Evolutionary conservation across 164 flowering plant species (phyloP), one percentile per base, ranked within the genome.

Genomic region (Santalum album): DNA sequence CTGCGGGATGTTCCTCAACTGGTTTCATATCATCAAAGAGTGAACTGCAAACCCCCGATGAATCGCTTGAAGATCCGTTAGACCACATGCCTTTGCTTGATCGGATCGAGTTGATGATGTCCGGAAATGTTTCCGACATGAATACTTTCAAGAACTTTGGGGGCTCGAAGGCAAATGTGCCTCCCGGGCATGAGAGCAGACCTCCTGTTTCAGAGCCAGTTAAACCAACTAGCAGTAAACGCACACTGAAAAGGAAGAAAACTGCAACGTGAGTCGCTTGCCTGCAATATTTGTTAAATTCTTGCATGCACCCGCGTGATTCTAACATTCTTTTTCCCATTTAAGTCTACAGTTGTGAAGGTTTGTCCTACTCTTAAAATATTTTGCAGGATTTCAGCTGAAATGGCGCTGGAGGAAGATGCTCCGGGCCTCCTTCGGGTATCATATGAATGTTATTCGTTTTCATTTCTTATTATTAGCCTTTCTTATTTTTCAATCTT

Each of bases 401-500:
- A 76, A 70, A 80, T 78, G 22, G 96, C 98, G 6, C 56, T 92
- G 49, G 87, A 86, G 69, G 98, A 92, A 70, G 98, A 92, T 86
- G 96, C 86, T 61, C 96, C 98, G 51, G 98, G 86, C 51, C 91
- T 92, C 51, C 75, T 92, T 51, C 70, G 75, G 95, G 98, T 86
- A 74, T 46, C 43, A 15, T 2, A n/a, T 60, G 40, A 39, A 36
- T 49, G 20, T 53, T 34, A 21, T n/a, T 14, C 43, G 34, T 45
- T 47, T 29, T 29, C 34, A 29, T 29, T 29, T 29, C n/a, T 29
- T 3, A 29, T 29, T 29, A 4, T 3, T 29, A n/a, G n/a, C n/a
- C n/a, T n/a, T n/a, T n/a, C n/a, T n/a, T n/a, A n/a, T n/a, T n/a
- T n/a, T n/a, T n/a, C n/a, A n/a, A n/a, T n/a, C n/a, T n/a, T n/a